These are phyloP conservation scores for Ceratocystiopsis brevicomis DNA, from an alignment of 2,329 filamentous ascomycete genomes.

Conservation along the genomic window DNA sequence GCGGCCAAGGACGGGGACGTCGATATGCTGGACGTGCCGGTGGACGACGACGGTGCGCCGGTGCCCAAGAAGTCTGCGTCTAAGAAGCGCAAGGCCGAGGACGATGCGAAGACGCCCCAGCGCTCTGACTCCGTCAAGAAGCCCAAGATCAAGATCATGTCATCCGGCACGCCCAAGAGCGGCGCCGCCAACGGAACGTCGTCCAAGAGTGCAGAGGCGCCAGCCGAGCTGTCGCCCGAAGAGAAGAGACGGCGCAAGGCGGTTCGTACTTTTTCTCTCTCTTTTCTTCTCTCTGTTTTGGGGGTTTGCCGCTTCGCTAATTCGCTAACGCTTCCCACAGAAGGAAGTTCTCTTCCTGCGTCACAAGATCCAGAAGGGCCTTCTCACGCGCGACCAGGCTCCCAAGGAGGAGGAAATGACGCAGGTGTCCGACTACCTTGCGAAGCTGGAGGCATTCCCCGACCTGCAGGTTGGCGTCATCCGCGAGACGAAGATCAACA, in stretches of 20 bases:
- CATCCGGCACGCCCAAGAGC: conserved; percentile 29
- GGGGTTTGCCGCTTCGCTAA: neutral
- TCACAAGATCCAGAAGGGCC: conserved; percentile 86
- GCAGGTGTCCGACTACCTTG: conserved; percentile 56
- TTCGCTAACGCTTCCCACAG: conserved; percentile 16
- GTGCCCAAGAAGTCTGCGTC: conserved; percentile 23
- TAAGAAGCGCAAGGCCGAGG: conserved; percentile 78
- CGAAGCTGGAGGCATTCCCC: conserved; percentile 58
- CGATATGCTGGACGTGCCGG: conserved; percentile 35
- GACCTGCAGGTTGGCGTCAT: conserved; percentile 84
- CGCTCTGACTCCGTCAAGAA: conserved; percentile 46
- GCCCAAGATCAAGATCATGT: conserved; percentile 45
- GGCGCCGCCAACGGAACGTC: conserved; percentile 21
- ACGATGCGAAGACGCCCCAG: conserved; percentile 25
- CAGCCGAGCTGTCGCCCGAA: conserved; percentile 37
- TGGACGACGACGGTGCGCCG: conserved; percentile 27
- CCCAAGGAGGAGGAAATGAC: conserved; percentile 79
- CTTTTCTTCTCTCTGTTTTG: neutral
- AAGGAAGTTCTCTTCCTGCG: conserved; percentile 79
- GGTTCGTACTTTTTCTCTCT: conserved; percentile 19
- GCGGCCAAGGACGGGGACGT: conserved; percentile 41
- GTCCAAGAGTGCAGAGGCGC: conserved; percentile 21
- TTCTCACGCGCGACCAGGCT: conserved; percentile 64
- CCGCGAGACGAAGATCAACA: conserved; percentile 88
- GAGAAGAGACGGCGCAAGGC: conserved; percentile 41